A percentile compares a stretch with the other conserved stretches of the same genome.
Evolutionary conservation across 768 basidiomycete species (phyloP).

Genomic region (Tulasnella sp.): DNA sequence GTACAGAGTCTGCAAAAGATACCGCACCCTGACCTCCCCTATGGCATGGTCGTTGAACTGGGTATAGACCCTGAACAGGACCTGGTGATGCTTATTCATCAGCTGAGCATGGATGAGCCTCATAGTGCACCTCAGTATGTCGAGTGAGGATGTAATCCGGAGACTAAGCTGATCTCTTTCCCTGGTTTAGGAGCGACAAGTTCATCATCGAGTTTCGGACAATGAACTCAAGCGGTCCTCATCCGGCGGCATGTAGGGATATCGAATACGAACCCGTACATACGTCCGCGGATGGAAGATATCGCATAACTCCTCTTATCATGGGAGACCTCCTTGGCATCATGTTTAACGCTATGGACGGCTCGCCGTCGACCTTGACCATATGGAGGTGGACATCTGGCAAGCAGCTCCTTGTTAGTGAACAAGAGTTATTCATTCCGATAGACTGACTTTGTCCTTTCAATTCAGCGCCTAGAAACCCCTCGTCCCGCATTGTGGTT

Average conservation of each 20-base stretch:
- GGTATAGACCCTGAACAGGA: conserved; percentile 8
- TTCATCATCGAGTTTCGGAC: not conserved
- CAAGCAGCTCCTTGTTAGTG: not conserved
- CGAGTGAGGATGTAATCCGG: not conserved
- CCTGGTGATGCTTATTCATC: not conserved
- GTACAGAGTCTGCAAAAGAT: not conserved
- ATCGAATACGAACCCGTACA: not conserved
- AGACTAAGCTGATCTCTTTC: not conserved
- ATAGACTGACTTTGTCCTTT: not conserved
- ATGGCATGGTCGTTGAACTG: conserved; percentile 1
- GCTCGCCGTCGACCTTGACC: not conserved
- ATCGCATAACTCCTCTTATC: not conserved
- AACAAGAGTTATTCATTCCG: not conserved
- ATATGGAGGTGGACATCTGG: conserved; percentile 11
- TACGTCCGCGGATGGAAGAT: not conserved
- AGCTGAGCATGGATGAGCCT: not conserved
- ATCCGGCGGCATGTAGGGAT: not conserved
- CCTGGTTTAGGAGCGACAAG: not conserved
- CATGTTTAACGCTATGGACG: not conserved
- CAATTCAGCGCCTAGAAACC: not conserved
- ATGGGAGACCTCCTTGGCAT: conserved; percentile 6
- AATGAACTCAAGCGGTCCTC: not conserved
- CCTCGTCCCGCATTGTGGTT: conserved; percentile 1
- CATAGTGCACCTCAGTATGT: not conserved
- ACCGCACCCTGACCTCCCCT: not conserved